Evolutionary conservation across 2,329 filamentous ascomycete genomes (phyloP), one percentile per base, ranked within the genome.

Genomic region (Cladosporium cucumerinum): DNA sequence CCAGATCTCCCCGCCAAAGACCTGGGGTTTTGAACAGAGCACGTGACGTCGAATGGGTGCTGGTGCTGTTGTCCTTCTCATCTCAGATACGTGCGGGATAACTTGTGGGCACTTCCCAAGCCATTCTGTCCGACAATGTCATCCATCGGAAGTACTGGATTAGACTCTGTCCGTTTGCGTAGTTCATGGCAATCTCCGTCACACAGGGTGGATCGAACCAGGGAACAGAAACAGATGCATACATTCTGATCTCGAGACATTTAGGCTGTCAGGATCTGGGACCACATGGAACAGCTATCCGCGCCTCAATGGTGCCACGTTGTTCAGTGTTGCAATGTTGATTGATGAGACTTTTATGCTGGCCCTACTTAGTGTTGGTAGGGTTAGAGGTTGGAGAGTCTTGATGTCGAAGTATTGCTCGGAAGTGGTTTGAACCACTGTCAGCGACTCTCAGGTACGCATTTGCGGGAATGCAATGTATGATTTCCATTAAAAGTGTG

Each of bases 341-440:
- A 5, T 21, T 10, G 36, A 43, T 43, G 36, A n/a, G n/a, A n/a
- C n/a, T n/a, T n/a, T n/a, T n/a, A n/a, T n/a, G n/a, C n/a, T n/a
- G n/a, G n/a, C n/a, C n/a, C n/a, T n/a, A n/a, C n/a, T 39, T 39
- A 18, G 34, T 46, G 39, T 46, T 11, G 3, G 8, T 12, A 46
- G 39, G 39, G 39, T 46, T 46, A 46, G 39, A 5, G 39, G 11
- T 12, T n/a, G 16, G 5, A 10, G 6, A 18, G 18, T 39, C 7
- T 7, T 1, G 5, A 39, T 7, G 18, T 1, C 6, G 18, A 43
- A 43, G 3, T 10, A 43, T 43, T 7, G 3, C 18, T 43, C 36
- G 5, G 6, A n/a, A 6, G 0, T 5, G 6, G 8, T n/a, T 5
- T 43, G 1, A n/a, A 43, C 1, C 16, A 7, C 14, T 3, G 1